A percentile compares a stretch with the other conserved stretches of the same genome.
Conservation (phyloP, 306 rosid species). For the Crataegus laevigata region DNA sequence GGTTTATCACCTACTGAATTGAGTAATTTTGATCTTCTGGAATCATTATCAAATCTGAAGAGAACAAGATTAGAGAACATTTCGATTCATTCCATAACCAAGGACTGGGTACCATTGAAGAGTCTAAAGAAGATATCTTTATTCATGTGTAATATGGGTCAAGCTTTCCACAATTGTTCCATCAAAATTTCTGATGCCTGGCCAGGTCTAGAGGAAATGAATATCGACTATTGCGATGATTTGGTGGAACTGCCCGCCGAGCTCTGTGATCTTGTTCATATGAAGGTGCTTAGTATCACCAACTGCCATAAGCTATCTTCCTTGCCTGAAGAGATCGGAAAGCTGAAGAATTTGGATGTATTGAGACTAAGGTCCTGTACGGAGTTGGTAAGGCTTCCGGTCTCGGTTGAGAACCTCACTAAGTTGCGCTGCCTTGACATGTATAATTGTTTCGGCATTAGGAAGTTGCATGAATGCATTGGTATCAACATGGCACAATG, state of each 20-base stretch:
- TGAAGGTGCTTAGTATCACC: slow-evolving; percentile 46
- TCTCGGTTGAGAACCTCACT: slow-evolving; percentile 19
- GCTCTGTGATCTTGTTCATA: slow-evolving; percentile 19
- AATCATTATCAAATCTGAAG: slow-evolving; percentile 20
- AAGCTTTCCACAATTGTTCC: slow-evolving; percentile 23
- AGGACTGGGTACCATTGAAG: slow-evolving; percentile 14
- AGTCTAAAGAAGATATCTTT: slow-evolving; percentile 50
- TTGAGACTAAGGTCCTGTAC: neutral
- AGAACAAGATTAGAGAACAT: slow-evolving; percentile 53
- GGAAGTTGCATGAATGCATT: slow-evolving; percentile 33
- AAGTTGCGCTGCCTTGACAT: slow-evolving; percentile 22
- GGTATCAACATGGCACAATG: slow-evolving; percentile 36
- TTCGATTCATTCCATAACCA: slow-evolving; percentile 30
- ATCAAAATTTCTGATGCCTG: slow-evolving; percentile 19
- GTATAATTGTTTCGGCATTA: slow-evolving; percentile 8
- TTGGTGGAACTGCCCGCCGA: slow-evolving; percentile 35
- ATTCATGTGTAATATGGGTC: slow-evolving; percentile 48
- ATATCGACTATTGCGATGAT: slow-evolving; percentile 44
- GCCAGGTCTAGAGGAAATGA: slow-evolving; percentile 40
- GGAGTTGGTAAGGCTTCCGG: slow-evolving; percentile 18
- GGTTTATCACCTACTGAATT: slow-evolving; percentile 33
- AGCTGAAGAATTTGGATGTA: neutral
- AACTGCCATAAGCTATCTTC: slow-evolving; percentile 42
- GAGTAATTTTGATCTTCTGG: slow-evolving; percentile 28
- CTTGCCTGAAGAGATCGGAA: slow-evolving; percentile 33